Percentiles rank a stretch among this genome's conserved stretches.
Conservation (phyloP, 306 rosid species). For the Dalbergia cochinchinensis region DNA sequence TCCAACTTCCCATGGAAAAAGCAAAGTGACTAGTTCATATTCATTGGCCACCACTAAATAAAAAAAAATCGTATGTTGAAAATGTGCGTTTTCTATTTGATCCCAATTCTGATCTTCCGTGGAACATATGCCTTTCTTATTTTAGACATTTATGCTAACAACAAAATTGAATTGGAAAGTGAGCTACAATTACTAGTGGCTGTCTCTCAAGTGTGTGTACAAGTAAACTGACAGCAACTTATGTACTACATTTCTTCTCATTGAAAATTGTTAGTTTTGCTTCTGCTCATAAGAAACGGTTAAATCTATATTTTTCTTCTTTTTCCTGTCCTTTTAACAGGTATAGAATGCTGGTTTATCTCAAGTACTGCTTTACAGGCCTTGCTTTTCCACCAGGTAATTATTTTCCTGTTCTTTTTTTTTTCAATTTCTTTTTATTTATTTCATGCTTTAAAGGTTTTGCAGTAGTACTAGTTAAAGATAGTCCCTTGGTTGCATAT, state of each 20-base stretch:
- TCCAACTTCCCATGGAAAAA: constrained; percentile 5
- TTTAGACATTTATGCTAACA: constrained; percentile 7
- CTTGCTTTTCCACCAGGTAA: constrained; percentile 98
- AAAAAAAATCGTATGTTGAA: background rate
- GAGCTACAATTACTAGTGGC: constrained; percentile 21
- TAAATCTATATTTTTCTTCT: constrained; percentile 35
- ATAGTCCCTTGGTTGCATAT: constrained; percentile 42
- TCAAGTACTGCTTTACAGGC: constrained; percentile 96
- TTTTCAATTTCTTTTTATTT: background rate
- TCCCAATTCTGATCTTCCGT: constrained; percentile 25
- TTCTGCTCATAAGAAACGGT: constrained; percentile 35
- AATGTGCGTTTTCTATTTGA: constrained; percentile 21
- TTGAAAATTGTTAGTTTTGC: background rate
- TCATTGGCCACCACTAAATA: background rate
- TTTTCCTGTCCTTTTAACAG: constrained; percentile 54
- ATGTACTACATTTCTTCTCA: background rate
- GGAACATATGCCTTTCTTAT: background rate
- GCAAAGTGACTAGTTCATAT: constrained; percentile 2
- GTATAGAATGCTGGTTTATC: constrained; percentile 91
- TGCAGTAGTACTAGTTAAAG: constrained; percentile 16
- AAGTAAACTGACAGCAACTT: constrained; percentile 38
- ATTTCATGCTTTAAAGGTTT: constrained; percentile 30
- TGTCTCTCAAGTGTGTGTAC: background rate
- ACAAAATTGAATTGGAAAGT: constrained; percentile 23
- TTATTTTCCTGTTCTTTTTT: background rate